Percentiles rank a stretch among this genome's conserved stretches.
These are phyloP conservation scores for Hypoxylon lienhwacheense DNA, from an alignment of 495 filamentous ascomycete genomes.

Conservation along the genomic window DNA sequence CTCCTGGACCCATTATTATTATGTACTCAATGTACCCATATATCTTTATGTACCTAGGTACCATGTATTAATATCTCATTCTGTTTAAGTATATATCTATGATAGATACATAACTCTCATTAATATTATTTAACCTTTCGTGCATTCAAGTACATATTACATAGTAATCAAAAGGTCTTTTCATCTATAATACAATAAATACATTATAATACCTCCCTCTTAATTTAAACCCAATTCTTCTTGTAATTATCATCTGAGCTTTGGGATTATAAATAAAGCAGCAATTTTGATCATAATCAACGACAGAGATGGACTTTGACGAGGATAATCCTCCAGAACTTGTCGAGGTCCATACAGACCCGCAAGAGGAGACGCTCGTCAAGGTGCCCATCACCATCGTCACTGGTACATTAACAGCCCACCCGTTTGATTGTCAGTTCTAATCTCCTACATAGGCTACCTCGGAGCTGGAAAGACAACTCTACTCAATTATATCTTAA, in stretches of 20 bases:
- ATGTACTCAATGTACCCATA: too few relatives aligned
- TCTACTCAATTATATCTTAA: constrained; percentile 91
- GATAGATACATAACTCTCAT: too few relatives aligned
- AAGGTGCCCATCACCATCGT: constrained; percentile 95
- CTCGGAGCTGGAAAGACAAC: constrained; percentile 96
- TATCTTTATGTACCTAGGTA: constrained; percentile 10
- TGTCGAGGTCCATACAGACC: constrained; percentile 54
- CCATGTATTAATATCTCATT: not conserved
- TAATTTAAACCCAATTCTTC: not conserved
- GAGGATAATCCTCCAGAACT: constrained; percentile 77
- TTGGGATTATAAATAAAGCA: not conserved
- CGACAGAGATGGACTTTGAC: constrained; percentile 51
- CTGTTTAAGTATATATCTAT: not conserved
- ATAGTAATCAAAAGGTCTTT: too few relatives aligned
- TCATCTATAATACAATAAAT: too few relatives aligned
- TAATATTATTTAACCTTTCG: not conserved
- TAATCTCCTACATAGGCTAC: constrained; percentile 57
- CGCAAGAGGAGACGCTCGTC: constrained; percentile 53
- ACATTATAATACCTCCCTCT: not conserved
- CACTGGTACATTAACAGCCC: constrained; percentile 62
- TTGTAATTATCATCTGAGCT: not conserved
- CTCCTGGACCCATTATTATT: not conserved
- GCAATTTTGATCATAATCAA: not conserved
- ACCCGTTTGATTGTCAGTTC: constrained; percentile 1
- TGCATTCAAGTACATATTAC: constrained; percentile 6